Base-by-base conservation (phyloP, 768 basidiomycete species). In the Kwoniella bestiolae region DNA sequence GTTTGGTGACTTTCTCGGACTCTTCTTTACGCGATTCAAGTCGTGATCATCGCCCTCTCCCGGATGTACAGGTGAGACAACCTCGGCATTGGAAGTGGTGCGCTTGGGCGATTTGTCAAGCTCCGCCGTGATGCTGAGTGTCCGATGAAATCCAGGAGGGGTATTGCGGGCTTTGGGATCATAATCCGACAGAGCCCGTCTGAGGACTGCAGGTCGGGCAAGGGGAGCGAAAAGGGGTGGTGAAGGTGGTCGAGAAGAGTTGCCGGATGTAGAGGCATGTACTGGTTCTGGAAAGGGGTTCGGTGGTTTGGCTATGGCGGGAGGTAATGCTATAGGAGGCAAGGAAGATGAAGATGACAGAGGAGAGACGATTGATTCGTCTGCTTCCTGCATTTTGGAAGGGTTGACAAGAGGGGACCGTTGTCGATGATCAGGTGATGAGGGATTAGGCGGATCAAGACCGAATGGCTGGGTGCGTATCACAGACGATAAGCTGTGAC, bases 121-220 rank as follows among this genome's bases (percentile, higher is more conserved):
- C 23, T 67, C 69, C 18, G 68, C 52, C 1, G 63, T 57, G 25
- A 55, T 57, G n/a, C 65, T 72, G 21, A 65, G 58, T 11, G 73
- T 61, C 3, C 73, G 66, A 47, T 63, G 50, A 12, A 74, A 65
- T 12, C 31, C n/a, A 9, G 66, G 47, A 23, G 66, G 55, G 9
- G 58, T 28, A 47, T 28, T 25, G 21, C 67, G 63, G 18, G 41
- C 29, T 16, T 66, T 51, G 8, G 66, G 25, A 50, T 77, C 73
- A 41, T 69, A 73, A 50, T 77, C 76, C 31, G 76, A 77, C 14
- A 75, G 12, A 1, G 76, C 71, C 16, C 76, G 65, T 3, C 76
- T 68, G 12, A 74, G 58, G 8, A 31, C 35, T 3, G 65, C 65
- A 1, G 73, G 75, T 1, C 75, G 63, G 28, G 75, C 70, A 12